Percentiles rank a stretch among this genome's conserved stretches.
Evolutionary conservation across 2,329 filamentous ascomycete genomes (phyloP).

Genomic region (Neofusicoccum sp.): DNA sequence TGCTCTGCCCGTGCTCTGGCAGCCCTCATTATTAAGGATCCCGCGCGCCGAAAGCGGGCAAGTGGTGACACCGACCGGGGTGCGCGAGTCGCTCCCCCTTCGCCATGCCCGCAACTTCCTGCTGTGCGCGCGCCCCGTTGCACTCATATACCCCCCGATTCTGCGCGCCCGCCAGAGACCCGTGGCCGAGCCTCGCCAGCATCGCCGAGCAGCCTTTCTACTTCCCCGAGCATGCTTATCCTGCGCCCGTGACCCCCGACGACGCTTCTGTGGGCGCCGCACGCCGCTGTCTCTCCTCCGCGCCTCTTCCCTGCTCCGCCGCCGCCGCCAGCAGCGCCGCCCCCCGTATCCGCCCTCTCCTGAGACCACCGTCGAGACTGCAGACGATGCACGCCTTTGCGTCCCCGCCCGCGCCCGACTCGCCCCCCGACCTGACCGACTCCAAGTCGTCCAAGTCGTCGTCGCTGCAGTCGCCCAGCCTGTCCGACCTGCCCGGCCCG

Average conservation of each 20-base stretch:
- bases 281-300: conserved; percentile 30
- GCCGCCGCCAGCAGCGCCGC: conserved; percentile 19
- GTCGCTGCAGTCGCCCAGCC: conserved; percentile 78
- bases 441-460: conserved; percentile 92
- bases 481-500: conserved; percentile 61
- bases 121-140: conserved; percentile 11
- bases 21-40: conserved; percentile 20
- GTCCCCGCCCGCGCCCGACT: conserved; percentile 59
- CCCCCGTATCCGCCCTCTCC: conserved; percentile 33
- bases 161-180: conserved; percentile 30
- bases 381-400: conserved; percentile 23
- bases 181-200: conserved; percentile 34
- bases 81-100: conserved; percentile 18
- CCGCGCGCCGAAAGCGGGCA: conserved; percentile 19
- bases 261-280: conserved; percentile 29
- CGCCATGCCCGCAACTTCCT: conserved; percentile 22
- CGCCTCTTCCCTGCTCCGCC: conserved; percentile 22
- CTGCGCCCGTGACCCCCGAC: conserved; percentile 35
- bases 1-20: conserved; percentile 15
- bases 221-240: conserved; percentile 33
- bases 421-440: conserved; percentile 75
- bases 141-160: conserved; percentile 24
- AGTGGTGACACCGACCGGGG: conserved; percentile 20
- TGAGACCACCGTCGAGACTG: conserved; percentile 33
- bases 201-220: conserved; percentile 31